Evolutionary conservation across 2,329 filamentous ascomycete species (phyloP), one percentile per base, ranked within the genome.

Genomic region (Teratosphaeria viscida): DNA sequence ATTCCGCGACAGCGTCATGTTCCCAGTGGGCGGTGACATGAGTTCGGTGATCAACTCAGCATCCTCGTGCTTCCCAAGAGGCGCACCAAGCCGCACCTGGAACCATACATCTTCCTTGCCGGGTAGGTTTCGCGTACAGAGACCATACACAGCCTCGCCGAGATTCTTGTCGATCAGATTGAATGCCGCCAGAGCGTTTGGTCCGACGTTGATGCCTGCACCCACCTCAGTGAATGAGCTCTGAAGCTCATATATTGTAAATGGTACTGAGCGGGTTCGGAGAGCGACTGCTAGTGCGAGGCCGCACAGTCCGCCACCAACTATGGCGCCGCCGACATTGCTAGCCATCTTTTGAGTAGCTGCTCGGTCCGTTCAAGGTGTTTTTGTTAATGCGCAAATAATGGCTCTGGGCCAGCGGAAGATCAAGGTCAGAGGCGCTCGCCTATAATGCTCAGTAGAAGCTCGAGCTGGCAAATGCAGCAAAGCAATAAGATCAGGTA

Each of bases 151-250:
- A 26, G 63, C 64, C 12, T 70, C 66, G 34, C 64, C 64, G 2
- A 70, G 57, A 12, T 70, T 71, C 1, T 80, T 78, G 39, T 80
- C 78, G 60, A 85, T 72, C 90, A 97, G 82, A 85, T 96, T 70
- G 90, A 99, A 84, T 89, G 92, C 75, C 84, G 96, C 73, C 96
- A 97, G 88, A 88, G 89, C 76, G 85, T 86, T 77, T n/a, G 82
- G 80, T 1, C 81, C 81, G 35, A 85, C 76, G 11, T 78, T 78
- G 7, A 85, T 76, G 12, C 82, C 84, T 1, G 81, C 80, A 1
- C 83, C 82, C 26, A 85, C 80, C 65, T 85, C 83, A 26, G 76
- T 76, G 63, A 85, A 85, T 10, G 73, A 73, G 0, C 72, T 54
- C 0, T 81, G 79, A 0, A 80, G 60, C 61, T 71, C 69, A 63